A percentile compares a stretch with the other conserved stretches of the same genome.
These are phyloP conservation scores for Lagenidium giganteum DNA, from an alignment of 352 stramenopile genomes.

Conservation along the genomic window DNA sequence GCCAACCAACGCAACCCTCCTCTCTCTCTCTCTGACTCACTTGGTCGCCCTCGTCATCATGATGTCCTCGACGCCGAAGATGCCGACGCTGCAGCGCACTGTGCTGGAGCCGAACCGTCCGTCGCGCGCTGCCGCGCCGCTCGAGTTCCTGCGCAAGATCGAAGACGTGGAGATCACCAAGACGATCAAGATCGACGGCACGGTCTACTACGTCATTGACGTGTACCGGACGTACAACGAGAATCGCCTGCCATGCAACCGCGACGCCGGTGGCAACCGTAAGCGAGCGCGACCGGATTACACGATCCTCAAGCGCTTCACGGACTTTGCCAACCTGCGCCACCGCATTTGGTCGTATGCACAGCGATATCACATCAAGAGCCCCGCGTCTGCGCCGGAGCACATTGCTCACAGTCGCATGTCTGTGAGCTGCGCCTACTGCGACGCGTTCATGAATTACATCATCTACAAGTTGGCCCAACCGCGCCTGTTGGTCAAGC, in stretches of 20 bases:
- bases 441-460: constrained; percentile 42
- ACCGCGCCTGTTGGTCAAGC: constrained; percentile 39
- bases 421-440: constrained; percentile 56
- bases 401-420: too few relatives aligned
- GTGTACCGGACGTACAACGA: constrained; percentile 38
- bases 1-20: too few relatives aligned
- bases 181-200: constrained; percentile 37
- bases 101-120: constrained; percentile 46
- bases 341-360: too few relatives aligned
- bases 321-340: constrained; percentile 10
- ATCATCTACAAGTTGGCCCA: constrained; percentile 47
- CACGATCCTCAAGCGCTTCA: constrained; percentile 3
- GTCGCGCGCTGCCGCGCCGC: constrained; percentile 49
- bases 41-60: too few relatives aligned
- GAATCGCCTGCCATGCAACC: constrained; percentile 14
- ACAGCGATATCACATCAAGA: too few relatives aligned
- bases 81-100: too few relatives aligned
- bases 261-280: too few relatives aligned
- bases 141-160: constrained; percentile 41
- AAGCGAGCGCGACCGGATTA: constrained; percentile 6
- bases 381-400: too few relatives aligned
- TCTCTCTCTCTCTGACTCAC: too few relatives aligned
- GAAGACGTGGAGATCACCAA: constrained; percentile 42
- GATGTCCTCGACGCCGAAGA: too few relatives aligned
- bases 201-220: constrained; percentile 51